A percentile compares a stretch with the other conserved stretches of the same genome.
phyloP scores from a whole-genome alignment of 768 basidiomycete species.

The Phaeolepiota aurea region DNA sequence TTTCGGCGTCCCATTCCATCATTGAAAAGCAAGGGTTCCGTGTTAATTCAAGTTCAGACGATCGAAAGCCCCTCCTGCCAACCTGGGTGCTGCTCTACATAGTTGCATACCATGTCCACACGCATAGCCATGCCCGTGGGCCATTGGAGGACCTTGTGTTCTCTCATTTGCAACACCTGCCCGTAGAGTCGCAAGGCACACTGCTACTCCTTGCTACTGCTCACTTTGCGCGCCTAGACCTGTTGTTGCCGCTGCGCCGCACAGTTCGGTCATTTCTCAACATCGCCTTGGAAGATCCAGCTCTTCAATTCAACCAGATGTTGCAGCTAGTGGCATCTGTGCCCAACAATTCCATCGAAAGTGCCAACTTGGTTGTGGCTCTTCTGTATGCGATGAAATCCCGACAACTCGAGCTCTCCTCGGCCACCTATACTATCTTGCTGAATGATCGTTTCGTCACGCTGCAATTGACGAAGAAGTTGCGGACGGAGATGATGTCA shows the following conservation, averaged over 20 bases:
- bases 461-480: conserved; percentile 36
- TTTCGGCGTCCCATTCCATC: conserved; percentile 19
- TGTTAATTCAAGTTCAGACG: background rate
- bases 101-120: conserved; percentile 35
- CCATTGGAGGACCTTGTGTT: conserved; percentile 35
- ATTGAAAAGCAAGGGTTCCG: conserved; percentile 6
- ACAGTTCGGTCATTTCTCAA: conserved; percentile 33
- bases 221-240: conserved; percentile 40
- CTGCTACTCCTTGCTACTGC: conserved; percentile 38
- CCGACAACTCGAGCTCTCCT: conserved; percentile 29
- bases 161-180: conserved; percentile 22
- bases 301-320: conserved; percentile 42
- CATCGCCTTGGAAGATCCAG: conserved; percentile 16
- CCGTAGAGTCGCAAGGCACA: conserved; percentile 27
- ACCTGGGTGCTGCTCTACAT: conserved; percentile 51
- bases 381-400: conserved; percentile 40
- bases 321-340: conserved; percentile 39
- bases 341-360: conserved; percentile 29
- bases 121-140: conserved; percentile 33
- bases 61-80: conserved; percentile 21
- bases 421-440: conserved; percentile 33
- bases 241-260: conserved; percentile 36
- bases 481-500: conserved; percentile 33
- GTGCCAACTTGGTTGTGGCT: conserved; percentile 27
- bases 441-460: conserved; percentile 45